Evolutionary conservation across 2,329 filamentous ascomycete species (phyloP), one percentile per base, ranked within the genome.

Genomic region (Eurotiales sp.): DNA sequence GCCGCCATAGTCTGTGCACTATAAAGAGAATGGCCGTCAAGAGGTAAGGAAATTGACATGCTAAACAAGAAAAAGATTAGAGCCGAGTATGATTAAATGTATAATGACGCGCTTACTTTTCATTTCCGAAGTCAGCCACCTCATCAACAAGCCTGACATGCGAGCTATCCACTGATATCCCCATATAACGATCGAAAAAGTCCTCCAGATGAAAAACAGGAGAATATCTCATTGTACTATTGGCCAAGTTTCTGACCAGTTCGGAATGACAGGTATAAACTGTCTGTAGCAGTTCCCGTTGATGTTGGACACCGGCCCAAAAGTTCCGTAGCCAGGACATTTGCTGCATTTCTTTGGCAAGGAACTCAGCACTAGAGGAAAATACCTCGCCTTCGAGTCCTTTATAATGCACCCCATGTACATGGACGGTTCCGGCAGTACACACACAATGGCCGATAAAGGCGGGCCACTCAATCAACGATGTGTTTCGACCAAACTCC

Each of bases 401-500:
- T 48, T 81, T 82, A 66, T 95, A 95, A 62, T 93, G 85, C 6
- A 87, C 83, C 11, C 90, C 90, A 62, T 95, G 90, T 8, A 95
- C 85, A 63, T 95, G 90, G 1, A 95, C 89, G 0, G 90, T 95
- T 4, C 87, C 90, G 2, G 90, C 90, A 2, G 88, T 92, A 67
- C 85, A 89, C 43, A 95, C 83, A 63, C 89, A 93, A 66, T 92
- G 95, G 6, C 88, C 88, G 2, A 93, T 86, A 63, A 95, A 91
- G 0, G 86, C 85, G 0, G 90, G 88, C 88, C 88, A 95, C 67
- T 93, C 88, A 19, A 91, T 83, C 2, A 86, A 81, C 1, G 82
- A 80, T 1, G 85, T 84, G 57, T 86, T 86, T 56, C 85, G 86
- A 1, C 88, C 88, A 14, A 91, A 80, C 63, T 92, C 87, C 4